Percentiles rank a stretch among this genome's conserved stretches.
Evolutionary conservation across 179 eudicot species (phyloP).

Genomic region (Spergularia azorica): DNA sequence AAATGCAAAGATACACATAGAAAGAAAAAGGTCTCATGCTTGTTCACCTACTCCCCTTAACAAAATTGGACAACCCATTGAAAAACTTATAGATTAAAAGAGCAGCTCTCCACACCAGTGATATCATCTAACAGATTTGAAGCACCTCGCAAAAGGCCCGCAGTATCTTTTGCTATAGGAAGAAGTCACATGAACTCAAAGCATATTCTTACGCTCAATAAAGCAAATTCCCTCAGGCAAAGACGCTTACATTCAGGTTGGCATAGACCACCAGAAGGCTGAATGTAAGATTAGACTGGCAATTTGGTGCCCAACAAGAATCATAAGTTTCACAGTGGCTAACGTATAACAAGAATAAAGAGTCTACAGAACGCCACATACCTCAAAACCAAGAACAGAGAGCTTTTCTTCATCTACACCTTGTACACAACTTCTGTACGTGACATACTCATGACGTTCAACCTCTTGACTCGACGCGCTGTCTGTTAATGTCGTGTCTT

Average conservation of each 20-base stretch:
- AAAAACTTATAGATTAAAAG: neutral
- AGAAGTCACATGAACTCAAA: neutral
- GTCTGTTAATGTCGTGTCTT: slow-evolving; percentile 47
- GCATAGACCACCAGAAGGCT: slow-evolving; percentile 29
- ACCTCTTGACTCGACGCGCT: slow-evolving; percentile 41
- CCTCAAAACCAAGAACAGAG: slow-evolving; percentile 91
- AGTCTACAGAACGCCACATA: slow-evolving; percentile 27
- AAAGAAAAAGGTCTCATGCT: no score
- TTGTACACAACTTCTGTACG: slow-evolving; percentile 86
- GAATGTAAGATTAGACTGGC: neutral
- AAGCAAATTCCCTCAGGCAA: neutral
- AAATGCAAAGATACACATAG: no score
- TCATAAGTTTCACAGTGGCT: neutral
- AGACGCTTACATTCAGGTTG: neutral
- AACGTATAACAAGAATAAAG: neutral
- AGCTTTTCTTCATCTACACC: slow-evolving; percentile 72
- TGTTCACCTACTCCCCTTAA: no score
- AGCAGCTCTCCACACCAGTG: neutral
- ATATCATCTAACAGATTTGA: neutral
- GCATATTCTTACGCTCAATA: neutral
- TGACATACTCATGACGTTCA: slow-evolving; percentile 49
- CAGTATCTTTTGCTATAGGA: neutral
- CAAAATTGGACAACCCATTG: no score
- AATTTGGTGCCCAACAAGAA: neutral
- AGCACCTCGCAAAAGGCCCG: neutral